phyloP scores from a whole-genome alignment of 768 basidiomycete genomes.

The Suillus alpinus region DNA sequence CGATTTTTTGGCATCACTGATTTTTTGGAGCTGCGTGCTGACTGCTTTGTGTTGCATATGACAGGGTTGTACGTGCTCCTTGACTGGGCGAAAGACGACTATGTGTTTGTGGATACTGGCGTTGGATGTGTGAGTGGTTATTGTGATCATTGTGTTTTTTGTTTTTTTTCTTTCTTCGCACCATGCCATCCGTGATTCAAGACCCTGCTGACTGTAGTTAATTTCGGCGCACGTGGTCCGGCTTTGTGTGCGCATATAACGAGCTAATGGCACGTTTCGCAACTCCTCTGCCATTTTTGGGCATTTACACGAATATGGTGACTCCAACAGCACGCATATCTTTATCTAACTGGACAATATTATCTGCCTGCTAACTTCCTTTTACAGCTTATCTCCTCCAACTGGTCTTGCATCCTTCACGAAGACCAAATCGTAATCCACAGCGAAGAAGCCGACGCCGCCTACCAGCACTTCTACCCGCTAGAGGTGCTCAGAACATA shows the following conservation, averaged over 20 bases:
- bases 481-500: constrained; percentile 33
- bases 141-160: not conserved
- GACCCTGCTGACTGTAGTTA: too few species aligned
- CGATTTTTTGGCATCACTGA: not conserved
- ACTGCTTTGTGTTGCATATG: constrained; percentile 21
- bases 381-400: constrained; percentile 58
- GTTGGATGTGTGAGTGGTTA: constrained; percentile 62
- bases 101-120: constrained; percentile 71
- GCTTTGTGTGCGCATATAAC: not conserved
- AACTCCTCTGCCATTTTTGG: not conserved
- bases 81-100: constrained; percentile 65
- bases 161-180: not conserved
- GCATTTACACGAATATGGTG: not conserved
- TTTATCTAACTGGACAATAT: not conserved
- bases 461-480: constrained; percentile 71
- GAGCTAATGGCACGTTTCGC: not conserved
- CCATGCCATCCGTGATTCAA: not conserved
- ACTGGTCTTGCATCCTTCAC: constrained; percentile 75
- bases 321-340: not conserved
- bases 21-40: not conserved
- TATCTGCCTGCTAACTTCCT: constrained; percentile 1
- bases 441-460: constrained; percentile 64
- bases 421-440: constrained; percentile 71
- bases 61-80: constrained; percentile 61
- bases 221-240: too few species aligned